Percentiles rank a stretch among this genome's conserved stretches.
phyloP scores from a whole-genome alignment of 2,329 filamentous ascomycete genomes.

The Aspergillus tubingensis region DNA sequence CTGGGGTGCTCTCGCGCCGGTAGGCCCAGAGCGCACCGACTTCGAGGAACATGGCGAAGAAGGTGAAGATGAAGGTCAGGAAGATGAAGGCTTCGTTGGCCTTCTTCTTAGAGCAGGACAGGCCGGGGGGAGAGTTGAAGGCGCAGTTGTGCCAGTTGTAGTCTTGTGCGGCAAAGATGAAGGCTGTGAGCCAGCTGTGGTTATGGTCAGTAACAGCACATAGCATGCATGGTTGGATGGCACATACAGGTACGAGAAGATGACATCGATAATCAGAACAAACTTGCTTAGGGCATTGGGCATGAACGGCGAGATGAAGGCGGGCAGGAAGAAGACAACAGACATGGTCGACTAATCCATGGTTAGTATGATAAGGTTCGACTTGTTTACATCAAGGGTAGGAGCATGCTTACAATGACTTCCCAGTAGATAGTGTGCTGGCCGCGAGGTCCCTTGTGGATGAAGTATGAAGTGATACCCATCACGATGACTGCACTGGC shows the following conservation, averaged over 20 bases:
- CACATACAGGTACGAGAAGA: conserved; percentile 50
- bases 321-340: conserved; percentile 47
- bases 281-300: conserved; percentile 38
- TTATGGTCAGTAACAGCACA: not conserved
- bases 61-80: conserved; percentile 48
- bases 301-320: conserved; percentile 45
- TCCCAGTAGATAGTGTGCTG: conserved; percentile 42
- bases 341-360: conserved; percentile 33
- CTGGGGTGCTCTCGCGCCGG: conserved; percentile 22
- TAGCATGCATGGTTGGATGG: not conserved
- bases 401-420: conserved; percentile 40
- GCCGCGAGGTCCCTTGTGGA: conserved; percentile 34
- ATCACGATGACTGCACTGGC: conserved; percentile 44
- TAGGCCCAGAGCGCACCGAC: conserved; percentile 38
- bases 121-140: conserved; percentile 33
- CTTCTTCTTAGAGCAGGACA: conserved; percentile 41
- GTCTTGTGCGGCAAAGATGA: conserved; percentile 52
- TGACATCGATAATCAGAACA: conserved; percentile 43
- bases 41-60: conserved; percentile 43
- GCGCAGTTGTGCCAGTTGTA: conserved; percentile 40
- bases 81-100: conserved; percentile 49
- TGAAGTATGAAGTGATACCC: conserved; percentile 44
- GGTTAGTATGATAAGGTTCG: conserved; percentile 8
- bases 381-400: not conserved
- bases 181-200: conserved; percentile 49